Conservation (phyloP, 495 filamentous ascomycete species). For the Clohesyomyces aquaticus region DNA sequence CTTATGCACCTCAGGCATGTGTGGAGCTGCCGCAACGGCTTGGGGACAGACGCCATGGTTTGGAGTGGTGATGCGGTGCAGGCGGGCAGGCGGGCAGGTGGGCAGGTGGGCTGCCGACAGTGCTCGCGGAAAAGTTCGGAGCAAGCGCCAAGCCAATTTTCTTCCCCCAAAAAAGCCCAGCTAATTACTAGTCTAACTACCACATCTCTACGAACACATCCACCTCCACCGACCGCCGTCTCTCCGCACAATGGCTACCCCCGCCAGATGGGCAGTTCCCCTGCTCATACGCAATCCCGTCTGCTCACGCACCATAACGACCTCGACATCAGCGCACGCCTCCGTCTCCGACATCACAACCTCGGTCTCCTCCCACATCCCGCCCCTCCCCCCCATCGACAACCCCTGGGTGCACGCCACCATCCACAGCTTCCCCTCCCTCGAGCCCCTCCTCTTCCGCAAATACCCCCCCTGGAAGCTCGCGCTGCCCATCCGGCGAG, state of each 20-base stretch:
- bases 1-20: constrained; percentile 36
- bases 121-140: no score
- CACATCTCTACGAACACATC: no score
- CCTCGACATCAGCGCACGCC: constrained; percentile 53
- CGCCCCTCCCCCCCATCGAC: constrained; percentile 42
- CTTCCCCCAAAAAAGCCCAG: no score
- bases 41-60: constrained; percentile 29
- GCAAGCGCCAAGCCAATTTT: constrained; percentile 27
- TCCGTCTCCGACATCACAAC: constrained; percentile 23
- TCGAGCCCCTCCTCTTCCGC: constrained; percentile 81
- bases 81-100: background rate
- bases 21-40: constrained; percentile 30
- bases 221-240: background rate
- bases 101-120: background rate
- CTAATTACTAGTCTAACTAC: no score
- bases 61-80: constrained; percentile 2
- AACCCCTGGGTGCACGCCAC: constrained; percentile 70
- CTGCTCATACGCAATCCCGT: constrained; percentile 37
- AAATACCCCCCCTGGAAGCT: constrained; percentile 81
- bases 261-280: constrained; percentile 20
- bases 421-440: constrained; percentile 84
- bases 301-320: constrained; percentile 73
- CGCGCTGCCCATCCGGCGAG: constrained; percentile 79
- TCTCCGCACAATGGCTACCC: no score
- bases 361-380: constrained; percentile 36